phyloP scores from a whole-genome alignment of 306 rosid genomes.

The Canavalia gladiata region DNA sequence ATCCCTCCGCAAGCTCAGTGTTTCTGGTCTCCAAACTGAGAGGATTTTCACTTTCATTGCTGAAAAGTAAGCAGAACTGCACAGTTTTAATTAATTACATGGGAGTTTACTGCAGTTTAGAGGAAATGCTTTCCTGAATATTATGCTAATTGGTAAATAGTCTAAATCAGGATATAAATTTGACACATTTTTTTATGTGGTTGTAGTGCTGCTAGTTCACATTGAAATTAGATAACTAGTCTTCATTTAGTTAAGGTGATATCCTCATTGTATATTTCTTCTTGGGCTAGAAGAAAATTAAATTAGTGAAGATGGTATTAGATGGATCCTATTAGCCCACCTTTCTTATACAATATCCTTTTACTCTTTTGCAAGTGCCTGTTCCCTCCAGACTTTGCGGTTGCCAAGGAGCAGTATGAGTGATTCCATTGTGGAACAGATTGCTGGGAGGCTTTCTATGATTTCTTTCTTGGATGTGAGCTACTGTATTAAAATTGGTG shows the following conservation, averaged over 20 bases:
- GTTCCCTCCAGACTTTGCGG: slow-evolving; percentile 78
- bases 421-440: slow-evolving; percentile 72
- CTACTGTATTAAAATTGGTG: slow-evolving; percentile 80
- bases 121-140: slow-evolving; percentile 8
- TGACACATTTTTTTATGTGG: neutral
- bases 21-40: slow-evolving; percentile 72
- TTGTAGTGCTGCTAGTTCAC: slow-evolving; percentile 1
- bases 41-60: slow-evolving; percentile 79
- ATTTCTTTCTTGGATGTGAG: slow-evolving; percentile 94
- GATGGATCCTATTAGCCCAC: slow-evolving; percentile 18
- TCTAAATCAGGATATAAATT: slow-evolving; percentile 6
- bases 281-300: slow-evolving; percentile 9
- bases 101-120: slow-evolving; percentile 22
- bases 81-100: slow-evolving; percentile 15
- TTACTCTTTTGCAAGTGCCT: slow-evolving; percentile 82
- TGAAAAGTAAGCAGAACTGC: slow-evolving; percentile 75
- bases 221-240: slow-evolving; percentile 16
- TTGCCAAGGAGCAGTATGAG: slow-evolving; percentile 76
- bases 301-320: slow-evolving; percentile 25
- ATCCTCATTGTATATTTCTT: neutral
- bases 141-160: slow-evolving; percentile 21
- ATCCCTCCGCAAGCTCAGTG: slow-evolving; percentile 84
- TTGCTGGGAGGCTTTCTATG: slow-evolving; percentile 74
- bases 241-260: slow-evolving; percentile 15
- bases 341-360: slow-evolving; percentile 44